These are phyloP conservation scores for Alisma plantagoaquatica DNA, from an alignment of 106 monocot genomes.

Conservation along the genomic window DNA sequence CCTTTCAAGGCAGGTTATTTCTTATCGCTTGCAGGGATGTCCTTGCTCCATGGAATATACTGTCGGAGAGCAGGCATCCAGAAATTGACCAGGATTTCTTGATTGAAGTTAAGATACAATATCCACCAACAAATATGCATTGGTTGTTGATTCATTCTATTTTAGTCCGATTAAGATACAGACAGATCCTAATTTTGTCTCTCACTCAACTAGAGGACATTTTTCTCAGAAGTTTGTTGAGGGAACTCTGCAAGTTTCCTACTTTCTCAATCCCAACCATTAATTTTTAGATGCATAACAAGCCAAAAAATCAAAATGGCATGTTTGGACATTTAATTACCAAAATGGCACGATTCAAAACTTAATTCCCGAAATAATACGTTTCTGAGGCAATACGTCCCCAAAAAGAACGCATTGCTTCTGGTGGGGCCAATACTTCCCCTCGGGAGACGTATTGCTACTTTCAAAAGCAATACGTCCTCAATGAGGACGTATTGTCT, in stretches of 20 bases:
- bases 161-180: constrained; percentile 41
- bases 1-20: constrained; percentile 55
- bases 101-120: constrained; percentile 50
- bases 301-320: too few relatives aligned
- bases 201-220: constrained; percentile 33
- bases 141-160: constrained; percentile 47
- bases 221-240: constrained; percentile 43
- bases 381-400: too few relatives aligned
- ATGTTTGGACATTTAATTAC: too few relatives aligned
- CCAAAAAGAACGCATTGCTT: too few relatives aligned
- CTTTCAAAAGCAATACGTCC: too few relatives aligned
- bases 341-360: too few relatives aligned
- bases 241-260: constrained; percentile 32
- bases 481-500: too few relatives aligned
- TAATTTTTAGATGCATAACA: constrained; percentile 29
- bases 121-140: constrained; percentile 53
- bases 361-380: too few relatives aligned
- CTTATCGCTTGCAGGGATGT: constrained; percentile 50
- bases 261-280: constrained; percentile 32
- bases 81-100: constrained; percentile 48
- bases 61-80: constrained; percentile 37
- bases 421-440: too few relatives aligned
- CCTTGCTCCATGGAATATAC: constrained; percentile 33
- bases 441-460: too few relatives aligned
- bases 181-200: constrained; percentile 46